phyloP scores from a whole-genome alignment of 495 filamentous ascomycete genomes.

The Mytilinidion resinicola region DNA sequence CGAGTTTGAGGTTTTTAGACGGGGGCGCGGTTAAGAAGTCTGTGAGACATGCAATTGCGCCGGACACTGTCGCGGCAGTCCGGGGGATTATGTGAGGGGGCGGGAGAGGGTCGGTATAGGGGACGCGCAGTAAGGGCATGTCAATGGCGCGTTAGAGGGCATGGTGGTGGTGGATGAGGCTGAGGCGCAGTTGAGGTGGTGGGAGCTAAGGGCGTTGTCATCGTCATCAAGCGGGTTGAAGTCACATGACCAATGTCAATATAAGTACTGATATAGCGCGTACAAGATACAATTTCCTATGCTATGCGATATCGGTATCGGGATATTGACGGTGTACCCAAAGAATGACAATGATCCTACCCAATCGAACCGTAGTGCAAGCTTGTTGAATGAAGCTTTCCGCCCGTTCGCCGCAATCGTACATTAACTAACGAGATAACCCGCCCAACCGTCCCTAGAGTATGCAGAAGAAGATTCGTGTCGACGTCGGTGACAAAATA shows the following conservation, averaged over 20 bases:
- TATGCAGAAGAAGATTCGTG: conserved; percentile 3
- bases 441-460: background rate
- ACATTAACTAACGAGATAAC: background rate
- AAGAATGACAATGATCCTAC: too few relatives aligned
- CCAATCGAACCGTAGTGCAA: too few relatives aligned
- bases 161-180: conserved; percentile 3
- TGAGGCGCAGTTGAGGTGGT: background rate
- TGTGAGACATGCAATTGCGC: conserved; percentile 69
- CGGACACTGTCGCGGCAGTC: conserved; percentile 59
- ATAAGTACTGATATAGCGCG: too few relatives aligned
- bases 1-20: background rate
- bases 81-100: conserved; percentile 66
- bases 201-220: background rate
- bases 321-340: too few relatives aligned
- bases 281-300: too few relatives aligned
- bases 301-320: too few relatives aligned
- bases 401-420: background rate
- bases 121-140: conserved; percentile 70
- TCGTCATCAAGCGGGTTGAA: too few relatives aligned
- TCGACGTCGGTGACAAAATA: background rate
- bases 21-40: conserved; percentile 60
- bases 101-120: conserved; percentile 81
- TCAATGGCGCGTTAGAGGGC: background rate
- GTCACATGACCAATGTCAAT: too few relatives aligned
- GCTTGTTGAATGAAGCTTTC: too few relatives aligned